Base-by-base conservation (phyloP, 495 filamentous ascomycete genomes). In the Pseudomonodictys pantanalensis region DNA sequence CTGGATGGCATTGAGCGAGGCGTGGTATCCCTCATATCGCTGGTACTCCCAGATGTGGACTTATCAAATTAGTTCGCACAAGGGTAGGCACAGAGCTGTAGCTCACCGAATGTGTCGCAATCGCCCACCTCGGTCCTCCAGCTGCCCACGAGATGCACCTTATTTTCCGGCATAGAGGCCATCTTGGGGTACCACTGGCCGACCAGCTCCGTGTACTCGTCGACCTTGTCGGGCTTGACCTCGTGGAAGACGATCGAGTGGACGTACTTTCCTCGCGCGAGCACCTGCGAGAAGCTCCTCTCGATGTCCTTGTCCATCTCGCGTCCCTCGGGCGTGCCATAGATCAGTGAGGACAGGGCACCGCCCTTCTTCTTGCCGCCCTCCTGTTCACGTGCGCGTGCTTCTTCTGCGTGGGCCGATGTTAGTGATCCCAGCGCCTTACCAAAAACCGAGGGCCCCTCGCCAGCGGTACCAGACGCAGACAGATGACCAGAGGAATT, bases 21-120 rank as follows among this genome's bases (percentile, higher is more conserved):
- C 84, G 69, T 98, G 95, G 71, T 96, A 97, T 60, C 93, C 93
- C 58, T 91, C 84, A 74, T 97, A 98, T 66, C 91, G 87, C 73
- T 97, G 91, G 74, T 98, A 98, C 75, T 98, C 93, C 93, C 93
- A 98, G 72, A 98, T 98, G 74, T 98, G 93, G 26, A 98, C 93
- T 91, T 50, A 53, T 41, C 12, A 3, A 1, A 48, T 2, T 32
- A 1, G 29, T 20, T n/a, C 23, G 18, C 22, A 2, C 10, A 12
- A 18, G 35, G 20, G 12, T 25, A 10, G 18, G n/a, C 17, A 17
- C 9, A n/a, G 22, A 48, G 55, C 9, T 7, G 42, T 28, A 28
- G 23, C 81, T 22, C 81, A 97, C 93, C 86, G 77, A 98, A 98
- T 0, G 92, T 96, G 68, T 97, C 92, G 67, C 91, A 95, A 67